phyloP scores from a whole-genome alignment of 139 green algal species.

The Tetradesmus lagerheimii region DNA sequence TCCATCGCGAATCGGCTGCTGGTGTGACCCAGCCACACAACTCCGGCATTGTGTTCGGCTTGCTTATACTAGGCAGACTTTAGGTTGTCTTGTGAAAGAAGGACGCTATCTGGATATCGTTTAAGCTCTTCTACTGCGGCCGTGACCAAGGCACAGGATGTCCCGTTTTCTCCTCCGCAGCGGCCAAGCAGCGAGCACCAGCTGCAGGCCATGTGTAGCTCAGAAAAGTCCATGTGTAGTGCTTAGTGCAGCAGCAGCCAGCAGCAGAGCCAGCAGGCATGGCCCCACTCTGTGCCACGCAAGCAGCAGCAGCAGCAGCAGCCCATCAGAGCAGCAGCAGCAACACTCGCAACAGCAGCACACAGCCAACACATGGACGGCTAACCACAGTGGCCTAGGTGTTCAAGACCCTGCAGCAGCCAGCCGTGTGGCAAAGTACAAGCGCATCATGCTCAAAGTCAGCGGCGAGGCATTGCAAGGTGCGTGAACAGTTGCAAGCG shows the following conservation, averaged over 20 bases:
- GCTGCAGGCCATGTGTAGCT: neutral
- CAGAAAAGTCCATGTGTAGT: neutral
- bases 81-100: neutral
- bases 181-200: neutral
- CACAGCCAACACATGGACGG: neutral
- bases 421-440: conserved; percentile 33
- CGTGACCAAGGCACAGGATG: neutral
- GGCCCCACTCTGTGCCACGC: conserved; percentile 6
- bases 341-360: neutral
- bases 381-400: neutral
- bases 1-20: neutral
- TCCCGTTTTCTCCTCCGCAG: neutral
- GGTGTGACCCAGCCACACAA: neutral
- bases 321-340: conserved; percentile 6
- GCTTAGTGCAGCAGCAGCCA: neutral
- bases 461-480: conserved; percentile 93
- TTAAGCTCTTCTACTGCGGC: neutral
- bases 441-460: conserved; percentile 74
- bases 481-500: neutral
- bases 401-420: conserved; percentile 1
- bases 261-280: neutral
- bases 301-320: conserved; percentile 25
- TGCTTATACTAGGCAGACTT: neutral
- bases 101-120: neutral
- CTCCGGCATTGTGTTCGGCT: neutral